Evolutionary conservation across 306 rosid species (phyloP).

Genomic region (Cucurbita pepo): DNA sequence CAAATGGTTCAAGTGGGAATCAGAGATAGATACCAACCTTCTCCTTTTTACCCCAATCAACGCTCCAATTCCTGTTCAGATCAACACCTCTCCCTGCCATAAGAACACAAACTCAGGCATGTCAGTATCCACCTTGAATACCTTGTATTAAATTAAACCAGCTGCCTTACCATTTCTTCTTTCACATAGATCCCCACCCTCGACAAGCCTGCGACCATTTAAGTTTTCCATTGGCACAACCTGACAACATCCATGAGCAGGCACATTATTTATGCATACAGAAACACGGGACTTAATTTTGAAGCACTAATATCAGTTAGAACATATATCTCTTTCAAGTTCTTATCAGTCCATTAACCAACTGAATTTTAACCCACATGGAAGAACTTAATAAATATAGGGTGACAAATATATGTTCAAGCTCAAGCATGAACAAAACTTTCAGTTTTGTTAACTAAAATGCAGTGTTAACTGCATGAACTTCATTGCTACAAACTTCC

Average conservation of each 20-base stretch:
- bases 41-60: conserved; percentile 99
- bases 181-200: conserved; percentile 85
- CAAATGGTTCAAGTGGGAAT: neutral
- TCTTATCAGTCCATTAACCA: neutral
- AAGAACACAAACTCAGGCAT: conserved; percentile 16
- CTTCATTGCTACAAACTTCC: neutral
- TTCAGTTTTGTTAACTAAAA: neutral
- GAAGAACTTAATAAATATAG: neutral
- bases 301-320: neutral
- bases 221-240: conserved; percentile 89
- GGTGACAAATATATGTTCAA: neutral
- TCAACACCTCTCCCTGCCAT: conserved; percentile 95
- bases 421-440: neutral
- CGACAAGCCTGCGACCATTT: conserved; percentile 82
- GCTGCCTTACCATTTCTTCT: conserved; percentile 72
- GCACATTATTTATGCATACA: neutral
- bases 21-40: conserved; percentile 37
- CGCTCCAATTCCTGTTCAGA: conserved; percentile 97
- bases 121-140: conserved; percentile 10
- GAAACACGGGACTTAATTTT: neutral
- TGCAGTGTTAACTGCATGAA: neutral
- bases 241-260: conserved; percentile 20
- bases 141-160: conserved; percentile 4
- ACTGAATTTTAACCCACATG: neutral
- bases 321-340: neutral